A percentile compares a stretch with the other conserved stretches of the same genome.
Conservation (phyloP, 139 green algal genomes). For the Closterium sp. region DNA sequence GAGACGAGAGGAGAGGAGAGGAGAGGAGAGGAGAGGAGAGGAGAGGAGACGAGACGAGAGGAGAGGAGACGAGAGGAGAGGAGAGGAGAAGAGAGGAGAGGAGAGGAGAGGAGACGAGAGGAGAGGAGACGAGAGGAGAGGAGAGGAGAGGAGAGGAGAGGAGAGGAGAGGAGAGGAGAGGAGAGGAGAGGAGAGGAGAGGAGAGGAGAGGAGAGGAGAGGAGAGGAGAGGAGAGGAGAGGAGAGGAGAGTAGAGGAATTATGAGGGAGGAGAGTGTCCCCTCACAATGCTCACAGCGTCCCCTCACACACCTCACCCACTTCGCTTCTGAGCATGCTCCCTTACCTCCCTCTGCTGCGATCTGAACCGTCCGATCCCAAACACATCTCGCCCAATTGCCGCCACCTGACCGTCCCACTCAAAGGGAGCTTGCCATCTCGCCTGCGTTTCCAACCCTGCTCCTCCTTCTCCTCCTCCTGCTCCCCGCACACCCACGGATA, state of each 20-base stretch:
- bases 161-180: not conserved
- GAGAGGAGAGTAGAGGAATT: not conserved
- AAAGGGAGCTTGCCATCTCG: constrained; percentile 28
- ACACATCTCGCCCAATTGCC: constrained; percentile 35
- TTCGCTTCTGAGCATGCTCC: not conserved
- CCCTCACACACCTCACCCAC: no score
- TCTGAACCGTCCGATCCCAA: constrained; percentile 36
- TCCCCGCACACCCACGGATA: not conserved
- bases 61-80: no score
- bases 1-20: no score
- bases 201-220: no score
- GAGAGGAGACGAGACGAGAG: no score
- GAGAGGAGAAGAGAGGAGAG: no score
- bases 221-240: not conserved
- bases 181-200: not conserved
- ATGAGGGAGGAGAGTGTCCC: not conserved
- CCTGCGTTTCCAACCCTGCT: not conserved
- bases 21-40: no score
- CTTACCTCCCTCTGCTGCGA: constrained; percentile 42
- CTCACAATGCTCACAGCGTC: no score
- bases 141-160: not conserved
- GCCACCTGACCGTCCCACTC: constrained; percentile 43
- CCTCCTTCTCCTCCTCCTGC: not conserved
- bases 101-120: no score
- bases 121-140: not conserved